These are phyloP conservation scores for Fusarium sp. DNA, from an alignment of 2,329 filamentous ascomycete species.

Conservation along the genomic window DNA sequence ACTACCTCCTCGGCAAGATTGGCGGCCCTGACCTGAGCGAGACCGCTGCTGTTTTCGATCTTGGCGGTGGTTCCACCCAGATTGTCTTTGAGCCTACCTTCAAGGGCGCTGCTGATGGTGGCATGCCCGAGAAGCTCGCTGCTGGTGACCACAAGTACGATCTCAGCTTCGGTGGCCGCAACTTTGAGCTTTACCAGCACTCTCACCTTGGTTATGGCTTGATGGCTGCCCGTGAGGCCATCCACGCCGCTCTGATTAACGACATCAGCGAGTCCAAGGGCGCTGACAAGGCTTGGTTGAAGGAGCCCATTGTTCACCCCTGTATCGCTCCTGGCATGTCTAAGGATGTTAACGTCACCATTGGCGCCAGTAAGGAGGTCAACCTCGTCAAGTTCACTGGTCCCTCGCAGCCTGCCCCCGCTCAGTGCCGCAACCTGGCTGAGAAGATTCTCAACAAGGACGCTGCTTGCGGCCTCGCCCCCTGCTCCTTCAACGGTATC, in stretches of 20 bases:
- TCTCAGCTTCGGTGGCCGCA: slow-evolving; percentile 87
- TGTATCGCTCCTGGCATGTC: slow-evolving; percentile 87
- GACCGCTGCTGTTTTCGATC: slow-evolving; percentile 94
- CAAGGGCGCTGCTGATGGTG: slow-evolving; percentile 75
- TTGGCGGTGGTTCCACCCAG: slow-evolving; percentile 96
- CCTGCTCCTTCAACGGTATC: slow-evolving; percentile 98
- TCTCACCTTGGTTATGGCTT: slow-evolving; percentile 97
- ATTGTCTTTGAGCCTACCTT: slow-evolving; percentile 99
- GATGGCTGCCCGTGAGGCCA: slow-evolving; percentile 91
- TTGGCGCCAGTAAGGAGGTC: slow-evolving; percentile 70
- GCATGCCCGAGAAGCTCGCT: slow-evolving; percentile 85
- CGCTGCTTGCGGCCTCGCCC: slow-evolving; percentile 80
- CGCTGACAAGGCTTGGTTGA: slow-evolving; percentile 74
- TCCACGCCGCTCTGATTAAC: slow-evolving; percentile 81
- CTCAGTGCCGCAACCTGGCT: slow-evolving; percentile 89
- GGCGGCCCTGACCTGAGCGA: slow-evolving; percentile 89
- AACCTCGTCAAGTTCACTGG: slow-evolving; percentile 86
- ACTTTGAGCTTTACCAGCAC: slow-evolving; percentile 96
- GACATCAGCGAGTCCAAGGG: slow-evolving; percentile 75
- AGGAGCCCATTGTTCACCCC: slow-evolving; percentile 80
- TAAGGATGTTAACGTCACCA: slow-evolving; percentile 77
- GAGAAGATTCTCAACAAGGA: slow-evolving; percentile 95
- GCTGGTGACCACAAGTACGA: slow-evolving; percentile 97
- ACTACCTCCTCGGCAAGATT: slow-evolving; percentile 98
- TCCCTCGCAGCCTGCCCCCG: slow-evolving; percentile 77